Conservation (phyloP, 495 filamentous ascomycete genomes). For the Penicillium diatomitis region DNA sequence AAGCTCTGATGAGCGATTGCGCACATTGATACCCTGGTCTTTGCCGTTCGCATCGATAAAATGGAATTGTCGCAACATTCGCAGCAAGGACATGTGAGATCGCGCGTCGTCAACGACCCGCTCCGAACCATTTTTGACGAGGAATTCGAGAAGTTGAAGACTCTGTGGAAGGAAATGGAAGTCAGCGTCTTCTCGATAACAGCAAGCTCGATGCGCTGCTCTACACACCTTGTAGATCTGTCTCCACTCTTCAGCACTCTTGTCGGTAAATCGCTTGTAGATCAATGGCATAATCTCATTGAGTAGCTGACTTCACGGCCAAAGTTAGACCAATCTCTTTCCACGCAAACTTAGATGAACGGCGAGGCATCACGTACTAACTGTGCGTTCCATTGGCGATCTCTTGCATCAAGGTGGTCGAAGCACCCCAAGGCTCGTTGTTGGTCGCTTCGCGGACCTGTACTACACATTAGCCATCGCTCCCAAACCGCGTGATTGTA, state of each 20-base stretch:
- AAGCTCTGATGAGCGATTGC: conserved; percentile 91
- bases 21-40: conserved; percentile 96
- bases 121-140: conserved; percentile 97
- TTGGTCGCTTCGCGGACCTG: conserved; percentile 95
- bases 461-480: conserved; percentile 9
- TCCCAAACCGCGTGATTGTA: not conserved
- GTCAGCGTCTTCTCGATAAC: not conserved
- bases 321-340: too few relatives aligned
- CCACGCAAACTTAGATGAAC: too few relatives aligned
- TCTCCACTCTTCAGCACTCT: conserved; percentile 95
- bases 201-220: not conserved
- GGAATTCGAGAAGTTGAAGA: conserved; percentile 91
- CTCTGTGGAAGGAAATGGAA: conserved; percentile 33
- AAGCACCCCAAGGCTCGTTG: conserved; percentile 95
- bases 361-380: conserved; percentile 57
- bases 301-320: conserved; percentile 64
- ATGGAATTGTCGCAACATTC: conserved; percentile 98
- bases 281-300: conserved; percentile 99
- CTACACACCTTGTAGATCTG: conserved; percentile 88
- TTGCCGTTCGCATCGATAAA: conserved; percentile 95
- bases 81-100: conserved; percentile 85
- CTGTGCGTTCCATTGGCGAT: conserved; percentile 97
- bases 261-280: conserved; percentile 98
- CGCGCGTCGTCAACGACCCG: conserved; percentile 96
- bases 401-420: conserved; percentile 87